Conservation (phyloP, 1,139 yeast species). For the Diutina siamensis region DNA sequence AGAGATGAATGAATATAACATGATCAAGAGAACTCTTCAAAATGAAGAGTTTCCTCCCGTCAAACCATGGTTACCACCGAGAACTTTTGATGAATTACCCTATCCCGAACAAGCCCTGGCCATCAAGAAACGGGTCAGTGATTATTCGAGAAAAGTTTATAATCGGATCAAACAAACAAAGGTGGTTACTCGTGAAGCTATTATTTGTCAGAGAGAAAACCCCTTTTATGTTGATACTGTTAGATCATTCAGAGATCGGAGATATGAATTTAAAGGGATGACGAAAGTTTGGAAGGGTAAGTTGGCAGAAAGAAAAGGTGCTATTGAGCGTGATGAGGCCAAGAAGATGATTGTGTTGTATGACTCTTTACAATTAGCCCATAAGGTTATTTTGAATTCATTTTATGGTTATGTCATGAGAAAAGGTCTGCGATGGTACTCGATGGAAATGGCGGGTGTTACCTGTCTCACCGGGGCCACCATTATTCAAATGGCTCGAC, state of each 20-base stretch:
- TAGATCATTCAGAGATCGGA: conserved; percentile 85
- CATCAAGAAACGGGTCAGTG: conserved; percentile 71
- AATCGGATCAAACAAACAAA: conserved; percentile 74
- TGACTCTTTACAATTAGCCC: conserved; percentile 93
- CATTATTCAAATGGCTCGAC: conserved; percentile 92
- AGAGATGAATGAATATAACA: conserved; percentile 78
- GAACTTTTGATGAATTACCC: conserved; percentile 64
- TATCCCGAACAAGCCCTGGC: conserved; percentile 68
- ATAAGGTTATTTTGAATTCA: conserved; percentile 91
- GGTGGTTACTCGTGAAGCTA: conserved; percentile 82
- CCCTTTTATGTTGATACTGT: conserved; percentile 96
- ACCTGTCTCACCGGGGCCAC: conserved; percentile 98
- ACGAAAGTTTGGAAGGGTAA: conserved; percentile 94
- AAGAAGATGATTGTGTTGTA: conserved; percentile 87
- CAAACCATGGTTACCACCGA: conserved; percentile 41
- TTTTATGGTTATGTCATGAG: conserved; percentile 98
- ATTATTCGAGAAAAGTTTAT: conserved; percentile 76
- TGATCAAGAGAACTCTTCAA: conserved; percentile 77
- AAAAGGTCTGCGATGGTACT: conserved; percentile 97
- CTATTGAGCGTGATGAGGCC: conserved; percentile 66
- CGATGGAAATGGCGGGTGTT: conserved; percentile 99
- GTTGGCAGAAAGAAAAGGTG: conserved; percentile 45
- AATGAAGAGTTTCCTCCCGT: conserved; percentile 66
- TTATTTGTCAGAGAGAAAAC: conserved; percentile 93
- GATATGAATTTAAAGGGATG: conserved; percentile 89